A percentile compares a stretch with the other conserved stretches of the same genome.
phyloP scores from a whole-genome alignment of 768 basidiomycete species.

The Russula compacta region DNA sequence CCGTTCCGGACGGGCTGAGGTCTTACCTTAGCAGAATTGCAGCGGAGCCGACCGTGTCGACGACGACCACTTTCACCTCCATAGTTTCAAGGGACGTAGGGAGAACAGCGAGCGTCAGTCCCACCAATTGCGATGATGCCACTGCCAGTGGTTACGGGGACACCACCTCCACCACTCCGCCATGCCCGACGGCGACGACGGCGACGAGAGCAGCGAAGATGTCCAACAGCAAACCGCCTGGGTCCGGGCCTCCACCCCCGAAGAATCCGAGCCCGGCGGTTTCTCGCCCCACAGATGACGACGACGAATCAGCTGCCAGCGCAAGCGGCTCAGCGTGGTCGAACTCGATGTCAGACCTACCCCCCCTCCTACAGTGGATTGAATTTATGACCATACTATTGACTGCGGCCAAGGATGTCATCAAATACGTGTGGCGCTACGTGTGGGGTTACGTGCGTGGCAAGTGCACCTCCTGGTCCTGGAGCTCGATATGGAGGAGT shows the following conservation, averaged over 20 bases:
- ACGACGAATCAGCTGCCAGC: too few species aligned
- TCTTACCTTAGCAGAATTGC: background rate
- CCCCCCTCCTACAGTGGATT: background rate
- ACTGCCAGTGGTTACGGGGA: background rate
- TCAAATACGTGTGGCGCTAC: background rate
- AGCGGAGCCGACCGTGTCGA: background rate
- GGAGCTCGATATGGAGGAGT: too few species aligned
- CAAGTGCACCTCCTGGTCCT: too few species aligned
- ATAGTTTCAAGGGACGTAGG: background rate
- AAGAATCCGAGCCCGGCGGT: background rate
- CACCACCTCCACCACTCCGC: background rate
- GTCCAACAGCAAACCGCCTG: background rate
- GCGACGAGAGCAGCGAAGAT: background rate
- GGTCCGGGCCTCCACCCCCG: background rate
- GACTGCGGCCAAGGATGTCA: too few species aligned
- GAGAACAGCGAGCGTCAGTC: background rate
- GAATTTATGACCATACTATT: background rate
- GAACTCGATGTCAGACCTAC: background rate
- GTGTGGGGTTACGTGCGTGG: too few species aligned
- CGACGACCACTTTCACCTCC: background rate
- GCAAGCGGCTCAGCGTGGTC: background rate
- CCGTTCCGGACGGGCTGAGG: background rate
- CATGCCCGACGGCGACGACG: background rate
- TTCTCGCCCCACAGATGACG: background rate
- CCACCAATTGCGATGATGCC: background rate